Base-by-base conservation (phyloP, 352 stramenopile species). In the Pythium oligandrum region DNA sequence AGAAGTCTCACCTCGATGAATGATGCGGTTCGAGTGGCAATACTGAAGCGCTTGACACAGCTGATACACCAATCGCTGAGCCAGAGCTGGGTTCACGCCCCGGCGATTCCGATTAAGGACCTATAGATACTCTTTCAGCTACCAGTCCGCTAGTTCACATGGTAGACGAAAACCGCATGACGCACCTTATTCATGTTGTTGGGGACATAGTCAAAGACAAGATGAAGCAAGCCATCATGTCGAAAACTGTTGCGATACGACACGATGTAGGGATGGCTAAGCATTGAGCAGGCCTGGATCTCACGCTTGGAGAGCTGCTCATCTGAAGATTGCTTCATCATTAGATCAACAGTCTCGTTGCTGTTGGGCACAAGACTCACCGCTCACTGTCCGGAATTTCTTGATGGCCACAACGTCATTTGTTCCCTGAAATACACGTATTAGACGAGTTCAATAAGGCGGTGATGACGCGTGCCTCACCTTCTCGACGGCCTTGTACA, bases 401-500 rank as follows among this genome's bases (percentile, higher is more conserved):
- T 92, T 92, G 54, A 93, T 91, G 31, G 80, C 83, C 26, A 93
- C 79, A 7, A 64, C 58, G 40, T 91, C 77, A n/a, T 75, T 71
- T 10, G 64, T 83, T 33, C 66, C 73, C 79, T 90, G 43, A 26
- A 26, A 26, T 11, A 48, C 35, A 34, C 11, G 38, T 8, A 42
- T 12, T 42, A 8, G 7, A 42, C 12, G 37, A 30, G 34, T 33
- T n/a, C 36, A 30, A 36, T 45, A 52, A 30, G 17, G 55, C 1
- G 26, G 1, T 12, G 9, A 46, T 3, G 2, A 42, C 38, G 12
- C 38, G 4, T 12, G 2, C 50, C 53, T 10, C 50, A 90, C 82
- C 65, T 90, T 93, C 55, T 91, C 83, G 36, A 66, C 73, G 9
- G 83, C 83, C 47, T 86, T 85, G 57, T 88, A 93, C 26, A 93